Base-by-base conservation (phyloP, 2,329 filamentous ascomycete genomes). In the Colletotrichum tropicicola region DNA sequence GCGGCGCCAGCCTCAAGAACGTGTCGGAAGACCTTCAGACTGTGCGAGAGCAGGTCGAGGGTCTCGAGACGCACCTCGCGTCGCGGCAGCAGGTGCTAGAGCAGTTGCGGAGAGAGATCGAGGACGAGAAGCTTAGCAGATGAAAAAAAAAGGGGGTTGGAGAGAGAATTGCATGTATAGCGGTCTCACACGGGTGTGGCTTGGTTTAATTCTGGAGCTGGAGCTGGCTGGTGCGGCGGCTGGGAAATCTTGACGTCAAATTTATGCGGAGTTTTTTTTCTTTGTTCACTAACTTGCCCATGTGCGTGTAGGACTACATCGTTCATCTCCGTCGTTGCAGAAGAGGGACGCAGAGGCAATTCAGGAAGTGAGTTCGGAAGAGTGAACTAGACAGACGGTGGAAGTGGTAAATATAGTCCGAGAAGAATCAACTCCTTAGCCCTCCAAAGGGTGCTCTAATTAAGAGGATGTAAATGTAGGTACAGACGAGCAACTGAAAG, bases 21-120 rank as follows among this genome's bases (percentile, higher is more conserved):
- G 89, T 98, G 43, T 83, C 88, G 62, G 94, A 97, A 37, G 96
- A 99, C 79, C 87, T 99, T 75, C 87, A 91, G 72, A 92, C 92
- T 47, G 93, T 99, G n/a, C 91, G 88, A 73, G 95, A 98, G 79
- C 95, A 99, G 83, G 90, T 99, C 2, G 94, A 98, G 69, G 94
- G 94, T 1, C 78, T 99, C 69, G 94, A 97, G 81, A 81, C 84
- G 66, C 96, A 99, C 82, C 80, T 98, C 73, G 85, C 88, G 72
- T 89, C 89, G 69, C 85, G 96, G 67, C 88, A 95, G 78, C 87
- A 90, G 69, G 87, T 90, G 28, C 81, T 99, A 72, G 89, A 91
- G 49, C 91, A 93, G 76, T 75, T 98, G 75, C 87, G 89, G 78
- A 84, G 88, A 74, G 90, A 98, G 80, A 91, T 98, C 78, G 94